Percentiles rank a stretch among this genome's conserved stretches.
Conservation (phyloP, 2,329 filamentous ascomycete species). For the Daldinia sp. region DNA sequence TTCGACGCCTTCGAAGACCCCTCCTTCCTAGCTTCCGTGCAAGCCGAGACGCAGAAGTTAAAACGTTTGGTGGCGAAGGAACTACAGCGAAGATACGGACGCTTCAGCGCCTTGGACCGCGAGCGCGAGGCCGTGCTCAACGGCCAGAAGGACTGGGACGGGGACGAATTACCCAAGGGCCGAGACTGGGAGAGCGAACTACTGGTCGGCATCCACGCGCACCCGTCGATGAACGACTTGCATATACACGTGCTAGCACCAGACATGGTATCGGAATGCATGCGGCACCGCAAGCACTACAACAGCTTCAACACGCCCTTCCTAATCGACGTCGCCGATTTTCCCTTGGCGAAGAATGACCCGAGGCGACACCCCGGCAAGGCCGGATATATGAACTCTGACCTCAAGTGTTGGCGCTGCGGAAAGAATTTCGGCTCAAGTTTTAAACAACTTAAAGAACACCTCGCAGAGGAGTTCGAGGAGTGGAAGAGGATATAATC, state of each 20-base stretch:
- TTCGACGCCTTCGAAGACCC: constrained; percentile 78
- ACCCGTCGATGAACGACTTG: constrained; percentile 90
- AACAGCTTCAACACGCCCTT: constrained; percentile 90
- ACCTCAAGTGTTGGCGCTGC: constrained; percentile 88
- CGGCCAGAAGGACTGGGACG: constrained; percentile 59
- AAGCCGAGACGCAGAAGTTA: constrained; percentile 67
- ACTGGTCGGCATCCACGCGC: constrained; percentile 81
- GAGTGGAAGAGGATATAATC: constrained; percentile 72
- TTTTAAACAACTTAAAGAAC: constrained; percentile 63
- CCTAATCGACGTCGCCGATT: constrained; percentile 79
- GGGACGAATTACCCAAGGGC: constrained; percentile 67
- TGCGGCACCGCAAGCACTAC: constrained; percentile 89
- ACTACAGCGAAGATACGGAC: constrained; percentile 73
- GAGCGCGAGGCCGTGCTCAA: constrained; percentile 73
- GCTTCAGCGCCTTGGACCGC: constrained; percentile 68
- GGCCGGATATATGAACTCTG: constrained; percentile 67
- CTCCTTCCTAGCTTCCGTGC: constrained; percentile 72
- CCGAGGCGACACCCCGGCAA: constrained; percentile 63
- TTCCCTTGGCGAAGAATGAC: constrained; percentile 76
- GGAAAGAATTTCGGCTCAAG: constrained; percentile 74
- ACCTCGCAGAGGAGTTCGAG: constrained; percentile 78
- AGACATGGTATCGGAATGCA: constrained; percentile 75
- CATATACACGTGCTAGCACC: constrained; percentile 88
- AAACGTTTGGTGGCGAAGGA: constrained; percentile 75
- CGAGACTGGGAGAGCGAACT: constrained; percentile 82